phyloP scores from a whole-genome alignment of 352 stramenopile genomes.

The Blastocystis hominis region DNA sequence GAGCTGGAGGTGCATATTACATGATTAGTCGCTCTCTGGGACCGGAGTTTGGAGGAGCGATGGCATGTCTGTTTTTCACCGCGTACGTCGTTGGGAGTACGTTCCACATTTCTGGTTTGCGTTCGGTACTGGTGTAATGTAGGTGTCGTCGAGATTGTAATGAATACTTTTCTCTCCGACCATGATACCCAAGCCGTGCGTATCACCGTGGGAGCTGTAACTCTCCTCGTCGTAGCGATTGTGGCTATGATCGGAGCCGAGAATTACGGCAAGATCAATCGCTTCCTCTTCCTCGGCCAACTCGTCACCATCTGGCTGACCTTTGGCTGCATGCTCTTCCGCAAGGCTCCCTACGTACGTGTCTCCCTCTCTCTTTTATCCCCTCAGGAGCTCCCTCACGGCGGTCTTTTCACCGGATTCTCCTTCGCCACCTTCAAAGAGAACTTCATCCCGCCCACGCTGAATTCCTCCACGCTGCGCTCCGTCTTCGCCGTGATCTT shows the following conservation, averaged over 20 bases:
- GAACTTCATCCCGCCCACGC: background rate
- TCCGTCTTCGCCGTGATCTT: constrained; percentile 67
- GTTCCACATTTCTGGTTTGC: constrained; percentile 62
- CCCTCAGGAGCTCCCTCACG: constrained; percentile 63
- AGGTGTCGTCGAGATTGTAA: constrained; percentile 66
- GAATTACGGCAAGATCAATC: constrained; percentile 70
- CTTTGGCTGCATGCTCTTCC: constrained; percentile 61
- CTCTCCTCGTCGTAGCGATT: constrained; percentile 59
- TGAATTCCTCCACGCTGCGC: background rate
- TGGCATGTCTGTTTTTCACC: constrained; percentile 70
- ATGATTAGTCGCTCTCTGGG: constrained; percentile 65
- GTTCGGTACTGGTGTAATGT: constrained; percentile 64
- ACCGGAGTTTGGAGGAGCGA: constrained; percentile 69
- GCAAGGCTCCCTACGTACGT: background rate
- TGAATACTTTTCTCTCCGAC: constrained; percentile 56
- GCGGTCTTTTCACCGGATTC: constrained; percentile 66
- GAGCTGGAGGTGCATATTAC: constrained; percentile 64
- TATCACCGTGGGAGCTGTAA: constrained; percentile 58
- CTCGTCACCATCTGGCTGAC: constrained; percentile 67
- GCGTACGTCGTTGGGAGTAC: constrained; percentile 68
- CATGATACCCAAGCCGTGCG: constrained; percentile 46
- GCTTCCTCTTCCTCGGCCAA: constrained; percentile 69
- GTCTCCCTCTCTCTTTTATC: too few species aligned
- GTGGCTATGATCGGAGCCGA: constrained; percentile 69
- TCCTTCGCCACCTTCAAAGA: constrained; percentile 62